Base-by-base conservation (phyloP, 108 stramenopile species). In the Cylindrotheca closterium region DNA sequence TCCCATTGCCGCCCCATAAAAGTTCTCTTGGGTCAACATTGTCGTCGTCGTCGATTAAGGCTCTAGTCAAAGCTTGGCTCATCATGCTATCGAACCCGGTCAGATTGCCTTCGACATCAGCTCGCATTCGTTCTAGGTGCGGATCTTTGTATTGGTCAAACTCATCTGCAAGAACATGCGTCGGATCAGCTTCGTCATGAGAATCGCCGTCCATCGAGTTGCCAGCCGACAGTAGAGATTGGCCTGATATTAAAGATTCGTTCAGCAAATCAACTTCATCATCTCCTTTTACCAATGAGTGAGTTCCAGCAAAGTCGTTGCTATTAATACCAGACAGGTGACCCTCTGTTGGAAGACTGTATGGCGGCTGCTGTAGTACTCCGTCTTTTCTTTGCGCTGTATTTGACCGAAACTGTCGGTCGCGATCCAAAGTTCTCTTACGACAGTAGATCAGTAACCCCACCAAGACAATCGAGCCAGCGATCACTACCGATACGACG, bases 71-170 rank as follows among this genome's bases (percentile, higher is more conserved):
- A 24, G 91, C 91, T 51, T 85, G 68, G 47, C 84, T 93, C 81
- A 93, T 81, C 80, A 93, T 93, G 0, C 92, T 86, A 32, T 93
- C 87, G 31, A 82, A 83, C 25, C 80, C 83, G 3, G 74, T 33
- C 1, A 88, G 51, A 24, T 71, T 73, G 30, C 74, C 85, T 62
- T 88, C 88, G 4, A 93, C 77, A n/a, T 79, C 79, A 17, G 78
- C 66, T 47, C 86, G 66, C 77, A 89, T 79, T 37, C 78, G 67
- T 66, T 92, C 91, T 42, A 86, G 27, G 50, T 85, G 85, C 55
- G 87, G 84, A 60, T 89, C 85, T 62, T 86, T 85, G 64, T 80
- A 89, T 54, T 80, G 78, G 70, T 92, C 91, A 65, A 92, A 92
- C 70, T 87, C 88, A 74, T 89, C 91, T 18, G 79, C 83, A 0